phyloP scores from a whole-genome alignment of 2,329 filamentous ascomycete genomes.

The Cryphonectria naterciae region DNA sequence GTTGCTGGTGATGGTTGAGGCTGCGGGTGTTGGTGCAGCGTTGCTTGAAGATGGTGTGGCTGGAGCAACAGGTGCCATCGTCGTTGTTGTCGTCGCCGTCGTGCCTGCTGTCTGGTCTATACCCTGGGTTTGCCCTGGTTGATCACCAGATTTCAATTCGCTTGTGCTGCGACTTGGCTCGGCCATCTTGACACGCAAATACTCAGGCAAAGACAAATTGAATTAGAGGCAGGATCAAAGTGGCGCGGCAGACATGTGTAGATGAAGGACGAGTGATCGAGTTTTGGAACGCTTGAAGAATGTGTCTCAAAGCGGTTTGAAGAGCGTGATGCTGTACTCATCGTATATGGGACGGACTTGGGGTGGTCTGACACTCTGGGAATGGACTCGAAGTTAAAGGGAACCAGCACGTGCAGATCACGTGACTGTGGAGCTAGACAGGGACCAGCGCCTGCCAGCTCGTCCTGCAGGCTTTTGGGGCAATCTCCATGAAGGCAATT shows the following conservation, averaged over 20 bases:
- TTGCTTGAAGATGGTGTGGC: conserved; percentile 10
- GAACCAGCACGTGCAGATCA: conserved; percentile 26
- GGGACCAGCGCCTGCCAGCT: background rate
- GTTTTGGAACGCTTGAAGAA: background rate
- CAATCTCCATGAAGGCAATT: background rate
- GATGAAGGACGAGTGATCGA: background rate
- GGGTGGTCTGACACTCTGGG: background rate
- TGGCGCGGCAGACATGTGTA: background rate
- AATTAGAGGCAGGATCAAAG: background rate
- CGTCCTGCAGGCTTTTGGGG: background rate
- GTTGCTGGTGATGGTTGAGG: conserved; percentile 3
- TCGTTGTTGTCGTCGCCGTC: background rate
- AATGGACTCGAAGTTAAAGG: background rate
- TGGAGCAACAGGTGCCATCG: background rate
- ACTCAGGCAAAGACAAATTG: background rate
- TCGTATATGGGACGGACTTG: background rate
- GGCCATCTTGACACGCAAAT: conserved; percentile 7
- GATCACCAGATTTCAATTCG: background rate
- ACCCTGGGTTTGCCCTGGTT: background rate
- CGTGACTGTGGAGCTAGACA: conserved; percentile 8
- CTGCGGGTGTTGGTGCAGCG: background rate
- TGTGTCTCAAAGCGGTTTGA: background rate
- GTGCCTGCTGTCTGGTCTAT: background rate
- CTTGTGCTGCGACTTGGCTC: background rate
- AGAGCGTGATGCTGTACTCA: background rate